Base-by-base conservation (phyloP, 2,329 filamentous ascomycete genomes). In the Endothia cerciana region DNA sequence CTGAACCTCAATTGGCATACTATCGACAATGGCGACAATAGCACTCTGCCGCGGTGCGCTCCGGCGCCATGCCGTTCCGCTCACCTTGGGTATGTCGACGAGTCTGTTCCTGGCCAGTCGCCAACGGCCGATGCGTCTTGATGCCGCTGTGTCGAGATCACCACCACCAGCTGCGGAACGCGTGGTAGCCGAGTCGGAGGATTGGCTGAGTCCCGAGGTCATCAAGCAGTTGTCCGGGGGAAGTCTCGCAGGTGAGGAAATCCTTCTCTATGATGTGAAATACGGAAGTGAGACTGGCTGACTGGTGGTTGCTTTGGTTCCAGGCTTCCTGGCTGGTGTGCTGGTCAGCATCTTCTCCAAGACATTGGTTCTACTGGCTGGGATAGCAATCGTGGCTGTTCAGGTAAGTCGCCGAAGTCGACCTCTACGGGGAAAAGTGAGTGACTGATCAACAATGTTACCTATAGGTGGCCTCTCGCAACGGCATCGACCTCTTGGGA, bases 281-380 rank as follows among this genome's bases (percentile, higher is more conserved):
- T 33, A 19, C 19, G 17, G 43, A 41, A 36, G 22, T 25, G 2
- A 40, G 47, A 49, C 40, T 63, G 51, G n/a, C 41, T 15, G 51
- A 43, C 8, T 22, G n/a, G 53, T 19, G 59, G 25, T 41, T 30
- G 22, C 68, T 56, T n/a, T 67, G 17, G 11, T 10, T 45, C 2
- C 58, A 89, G 88, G 89, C 22, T 85, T 91, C 64, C 71, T 84
- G n/a, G 77, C 83, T 3, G 90, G 90, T 1, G 72, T 94, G 40
- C 78, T 89, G 0, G 82, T 93, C 33, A 87, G 88, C 66, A 80
- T 90, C 19, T 92, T 94, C 75, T 92, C 89, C 10, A 87, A 87
- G 73, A 87, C 89, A 1, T 78, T 94, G 58, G 89, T 90, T 1
- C 72, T 93, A 19, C 75, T 94, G 25, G 78, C 91, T 25, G 90